These are phyloP conservation scores for Amphirosellinia nigrospora DNA, from an alignment of 495 filamentous ascomycete genomes.

Conservation along the genomic window DNA sequence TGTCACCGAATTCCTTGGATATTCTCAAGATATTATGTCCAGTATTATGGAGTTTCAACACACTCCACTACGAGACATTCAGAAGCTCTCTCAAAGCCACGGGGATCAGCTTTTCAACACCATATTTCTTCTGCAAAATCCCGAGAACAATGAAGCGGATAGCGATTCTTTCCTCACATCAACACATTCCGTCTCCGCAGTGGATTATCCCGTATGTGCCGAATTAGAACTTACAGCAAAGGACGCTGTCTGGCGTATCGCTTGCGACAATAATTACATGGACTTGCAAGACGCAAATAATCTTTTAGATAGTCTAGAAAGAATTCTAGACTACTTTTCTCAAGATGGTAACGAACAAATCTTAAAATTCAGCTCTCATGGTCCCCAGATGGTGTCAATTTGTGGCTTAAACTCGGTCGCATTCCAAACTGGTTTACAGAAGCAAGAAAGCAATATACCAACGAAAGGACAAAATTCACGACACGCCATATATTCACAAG, in stretches of 20 bases:
- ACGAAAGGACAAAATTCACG: not conserved
- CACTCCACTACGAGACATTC: constrained; percentile 68
- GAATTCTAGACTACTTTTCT: constrained; percentile 60
- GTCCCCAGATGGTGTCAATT: constrained; percentile 51
- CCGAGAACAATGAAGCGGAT: constrained; percentile 26
- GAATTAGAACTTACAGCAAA: constrained; percentile 71
- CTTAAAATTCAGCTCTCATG: constrained; percentile 52
- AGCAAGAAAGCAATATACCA: too few relatives aligned
- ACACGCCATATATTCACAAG: not conserved
- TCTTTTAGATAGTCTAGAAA: constrained; percentile 62
- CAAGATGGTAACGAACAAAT: constrained; percentile 50
- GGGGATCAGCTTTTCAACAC: constrained; percentile 64
- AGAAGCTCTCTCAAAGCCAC: constrained; percentile 45
- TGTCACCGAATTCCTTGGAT: constrained; percentile 62
- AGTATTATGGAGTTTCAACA: constrained; percentile 64
- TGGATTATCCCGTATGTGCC: constrained; percentile 80
- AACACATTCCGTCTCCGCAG: constrained; percentile 62
- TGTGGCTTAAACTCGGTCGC: constrained; percentile 54
- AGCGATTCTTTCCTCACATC: constrained; percentile 56
- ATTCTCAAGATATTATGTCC: constrained; percentile 67
- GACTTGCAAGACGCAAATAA: constrained; percentile 45
- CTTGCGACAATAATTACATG: constrained; percentile 64
- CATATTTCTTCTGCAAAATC: constrained; percentile 71
- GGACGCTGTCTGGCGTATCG: constrained; percentile 68
- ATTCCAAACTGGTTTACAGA: constrained; percentile 31